Evolutionary conservation across 495 filamentous ascomycete genomes (phyloP), one percentile per base, ranked within the genome.

Genomic region (Tetracladium setigerum): DNA sequence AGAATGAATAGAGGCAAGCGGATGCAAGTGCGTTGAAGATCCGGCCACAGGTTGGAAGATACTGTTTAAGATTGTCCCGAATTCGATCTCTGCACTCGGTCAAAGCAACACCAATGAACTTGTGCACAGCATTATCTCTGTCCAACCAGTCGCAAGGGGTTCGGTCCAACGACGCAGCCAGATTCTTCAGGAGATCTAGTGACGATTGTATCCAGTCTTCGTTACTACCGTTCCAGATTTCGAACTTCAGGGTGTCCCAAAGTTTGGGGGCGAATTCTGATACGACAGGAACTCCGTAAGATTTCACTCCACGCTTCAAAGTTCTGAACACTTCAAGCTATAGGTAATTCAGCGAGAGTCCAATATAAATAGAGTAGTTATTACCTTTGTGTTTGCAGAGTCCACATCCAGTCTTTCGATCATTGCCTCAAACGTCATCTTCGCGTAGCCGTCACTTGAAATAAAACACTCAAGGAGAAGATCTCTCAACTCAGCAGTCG

Each of bases 231-330:
- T 77, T 77, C 39, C 70, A 71, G n/a, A 79, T 67, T 44, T 79
- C 75, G 47, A 76, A 79, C 50, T 79, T 77, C 35, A 79, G 64
- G 1, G 68, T 67, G 35, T 66, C 63, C 75, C 75, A 79, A 38
- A 77, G 62, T 41, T 70, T 69, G 30, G 63, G 52, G 16, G 64
- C 56, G 37, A 67, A 60, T 11, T 70, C 64, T 5, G 65, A 59
- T 5, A 77, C 42, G 10, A 67, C 59, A 0, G 66, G 54, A 19
- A 64, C 49, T 4, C 63, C 61, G 40, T 75, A 77, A 16, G 60
- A 42, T 12, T 56, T 54, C 15, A 76, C 50, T 38, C 73, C 77
- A 1, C 67, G 64, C 22, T 67, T 57, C 10, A 77, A 62, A 7
- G 72, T 77, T 42, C 58, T 56, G 17, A 79, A 43, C 19, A 77